Percentiles rank a stretch among this genome's conserved stretches.
phyloP scores from a whole-genome alignment of 176 grass and related monocot species.

The Avena insularis region DNA sequence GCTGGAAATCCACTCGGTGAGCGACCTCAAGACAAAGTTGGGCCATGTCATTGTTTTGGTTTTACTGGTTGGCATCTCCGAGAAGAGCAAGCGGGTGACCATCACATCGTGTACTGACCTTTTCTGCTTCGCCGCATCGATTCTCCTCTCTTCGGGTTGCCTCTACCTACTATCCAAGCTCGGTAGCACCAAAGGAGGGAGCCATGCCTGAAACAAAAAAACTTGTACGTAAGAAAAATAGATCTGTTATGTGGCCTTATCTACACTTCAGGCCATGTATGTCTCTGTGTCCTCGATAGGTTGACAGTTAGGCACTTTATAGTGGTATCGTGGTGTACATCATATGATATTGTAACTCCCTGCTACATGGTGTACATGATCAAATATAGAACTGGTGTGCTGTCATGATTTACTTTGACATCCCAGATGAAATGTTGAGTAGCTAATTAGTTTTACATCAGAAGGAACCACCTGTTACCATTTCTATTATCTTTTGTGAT shows the following conservation, averaged over 20 bases:
- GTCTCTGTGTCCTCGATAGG: neutral
- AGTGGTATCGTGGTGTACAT: slow-evolving; percentile 24
- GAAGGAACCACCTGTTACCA: slow-evolving; percentile 17
- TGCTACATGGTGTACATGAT: slow-evolving; percentile 13
- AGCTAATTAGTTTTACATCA: slow-evolving; percentile 9
- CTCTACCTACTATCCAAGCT: slow-evolving; percentile 94
- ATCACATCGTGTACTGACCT: slow-evolving; percentile 71
- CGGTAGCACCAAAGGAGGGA: slow-evolving; percentile 43
- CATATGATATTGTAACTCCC: slow-evolving; percentile 30
- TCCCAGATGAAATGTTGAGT: neutral
- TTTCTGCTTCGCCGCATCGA: slow-evolving; percentile 71
- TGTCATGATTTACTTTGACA: neutral
- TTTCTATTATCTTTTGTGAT: slow-evolving; percentile 12
- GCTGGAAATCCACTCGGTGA: slow-evolving; percentile 75
- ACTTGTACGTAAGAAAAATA: slow-evolving; percentile 38
- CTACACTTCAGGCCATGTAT: slow-evolving; percentile 22
- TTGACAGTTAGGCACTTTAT: slow-evolving; percentile 31
- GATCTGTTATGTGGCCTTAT: slow-evolving; percentile 26
- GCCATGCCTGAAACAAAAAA: slow-evolving; percentile 48
- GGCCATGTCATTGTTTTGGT: slow-evolving; percentile 91
- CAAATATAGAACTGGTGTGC: neutral
- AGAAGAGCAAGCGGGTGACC: slow-evolving; percentile 82
- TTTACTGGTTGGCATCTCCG: slow-evolving; percentile 86
- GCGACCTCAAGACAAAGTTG: slow-evolving; percentile 92
- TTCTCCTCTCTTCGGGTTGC: slow-evolving; percentile 80